Base-by-base conservation (phyloP, 768 basidiomycete genomes). In the Podaxis sp. region DNA sequence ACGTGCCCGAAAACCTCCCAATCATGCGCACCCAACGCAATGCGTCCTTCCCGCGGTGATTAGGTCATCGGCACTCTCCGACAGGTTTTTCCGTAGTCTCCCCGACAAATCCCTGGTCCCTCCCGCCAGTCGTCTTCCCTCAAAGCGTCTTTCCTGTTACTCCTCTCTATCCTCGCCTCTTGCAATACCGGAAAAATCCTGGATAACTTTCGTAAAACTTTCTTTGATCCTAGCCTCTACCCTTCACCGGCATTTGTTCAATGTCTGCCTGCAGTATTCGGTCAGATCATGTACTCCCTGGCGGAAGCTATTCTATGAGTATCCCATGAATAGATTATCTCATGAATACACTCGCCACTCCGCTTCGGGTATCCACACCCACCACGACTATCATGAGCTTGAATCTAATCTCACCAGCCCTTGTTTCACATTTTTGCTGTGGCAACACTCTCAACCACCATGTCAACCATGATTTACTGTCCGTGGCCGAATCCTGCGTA, bases 81-180 rank as follows among this genome's bases (percentile, higher is more conserved):
- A 22, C 9, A 33, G n/a, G 22, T 63, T 63, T 63, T n/a, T 63
- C 62, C 62, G 62, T 51, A 42, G 56, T 63, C 62, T 57, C 38
- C 24, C 62, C 62, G 62, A 4, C 51, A 19, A 33, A 46, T 24
- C 56, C 19, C 39, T 62, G n/a, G 26, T 42, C 40, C 11, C n/a
- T 26, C 42, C 52, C 49, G 33, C 48, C 52, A 38, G 36, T 22
- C 26, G 8, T 46, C 58, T 38, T 15, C 49, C 19, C 52, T 42
- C 49, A 3, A 30, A 33, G 42, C 15, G 13, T 22, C 52, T 42
- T 44, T 19, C 24, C 38, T 17, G 24, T 30, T 38, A 40, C 59
- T 26, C 59, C 40, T 40, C 52, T 54, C 59, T 19, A 52, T 33
- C 51, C 59, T 40, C 33, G 51, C 33, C 24, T 30, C 26, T 42